Evolutionary conservation across 2,329 filamentous ascomycete genomes (phyloP), one percentile per base, ranked within the genome.

Genomic region (Aurifilum marmelostoma): DNA sequence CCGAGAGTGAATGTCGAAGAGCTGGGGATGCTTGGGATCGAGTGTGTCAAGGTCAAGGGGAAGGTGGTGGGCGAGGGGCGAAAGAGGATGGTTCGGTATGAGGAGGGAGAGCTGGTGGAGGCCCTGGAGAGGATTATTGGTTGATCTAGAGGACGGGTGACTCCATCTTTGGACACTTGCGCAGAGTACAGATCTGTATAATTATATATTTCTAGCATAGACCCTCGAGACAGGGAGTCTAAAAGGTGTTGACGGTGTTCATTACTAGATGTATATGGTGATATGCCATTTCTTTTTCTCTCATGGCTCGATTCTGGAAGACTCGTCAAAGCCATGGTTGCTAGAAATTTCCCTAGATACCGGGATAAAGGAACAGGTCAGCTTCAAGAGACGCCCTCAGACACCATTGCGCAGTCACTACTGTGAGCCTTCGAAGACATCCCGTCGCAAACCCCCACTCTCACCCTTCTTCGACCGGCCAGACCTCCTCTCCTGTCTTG

Each of bases 11-110:
- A 97, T 74, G 88, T 84, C 63, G 85, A 85, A 7, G 85, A 84
- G 67, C 82, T 97, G 58, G 80, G 80, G 3, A 79, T 80, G 24
- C 78, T 94, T 72, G 94, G 94, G 0, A 92, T 98, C 54, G 91
- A 94, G 74, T 89, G 89, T 21, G 86, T 97, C 18, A 85, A 89
- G 67, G 82, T 97, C 0, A 95, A 96, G 76, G 94, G 93, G 2
- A 86, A 90, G 47, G 88, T 84, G 70, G 82, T 83, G 14, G 77
- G 78, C 41, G 80, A 83, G 62, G 82, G 80, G 11, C 77, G 78
- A 37, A 78, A 75, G 34, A 85, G 84, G 59, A 84, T 84, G 9
- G 83, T 89, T 79, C 79, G 87, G 69, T 97, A 97, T 78, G 94
- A 97, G 79, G 85, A 89, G 67, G 89, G 86, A 66, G 94, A 89